Conservation (phyloP, 768 basidiomycete species). For the Goffeauzyma gilvescens region DNA sequence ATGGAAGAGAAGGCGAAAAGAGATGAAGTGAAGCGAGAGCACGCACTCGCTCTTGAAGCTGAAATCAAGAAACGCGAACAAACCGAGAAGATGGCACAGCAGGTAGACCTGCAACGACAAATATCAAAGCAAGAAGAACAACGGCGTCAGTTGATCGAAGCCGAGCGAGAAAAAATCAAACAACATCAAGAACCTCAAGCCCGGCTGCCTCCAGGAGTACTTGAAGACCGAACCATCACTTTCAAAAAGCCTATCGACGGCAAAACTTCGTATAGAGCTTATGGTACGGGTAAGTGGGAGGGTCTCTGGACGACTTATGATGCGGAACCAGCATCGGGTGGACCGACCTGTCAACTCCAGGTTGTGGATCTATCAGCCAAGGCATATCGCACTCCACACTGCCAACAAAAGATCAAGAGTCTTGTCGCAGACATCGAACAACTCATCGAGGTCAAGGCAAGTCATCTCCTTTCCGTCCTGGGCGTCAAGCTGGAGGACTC, state of each 20-base stretch:
- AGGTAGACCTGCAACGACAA: neutral
- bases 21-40: conserved; percentile 20
- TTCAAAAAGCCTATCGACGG: neutral
- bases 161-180: conserved; percentile 2
- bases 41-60: neutral
- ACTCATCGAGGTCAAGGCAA: neutral
- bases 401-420: neutral
- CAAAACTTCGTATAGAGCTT: too few species aligned
- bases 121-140: neutral
- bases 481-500: conserved; percentile 12
- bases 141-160: neutral
- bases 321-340: conserved; percentile 16
- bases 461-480: neutral
- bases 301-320: conserved; percentile 22
- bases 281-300: conserved; percentile 17
- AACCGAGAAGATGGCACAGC: neutral
- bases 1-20: conserved; percentile 28
- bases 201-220: too few species aligned
- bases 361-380: neutral
- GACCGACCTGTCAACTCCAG: neutral
- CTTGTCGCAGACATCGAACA: neutral
- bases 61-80: neutral
- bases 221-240: neutral
- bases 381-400: neutral
- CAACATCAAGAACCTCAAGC: conserved; percentile 4